Conservation (phyloP, 257 asterid species). For the Penstemon davidsonii region DNA sequence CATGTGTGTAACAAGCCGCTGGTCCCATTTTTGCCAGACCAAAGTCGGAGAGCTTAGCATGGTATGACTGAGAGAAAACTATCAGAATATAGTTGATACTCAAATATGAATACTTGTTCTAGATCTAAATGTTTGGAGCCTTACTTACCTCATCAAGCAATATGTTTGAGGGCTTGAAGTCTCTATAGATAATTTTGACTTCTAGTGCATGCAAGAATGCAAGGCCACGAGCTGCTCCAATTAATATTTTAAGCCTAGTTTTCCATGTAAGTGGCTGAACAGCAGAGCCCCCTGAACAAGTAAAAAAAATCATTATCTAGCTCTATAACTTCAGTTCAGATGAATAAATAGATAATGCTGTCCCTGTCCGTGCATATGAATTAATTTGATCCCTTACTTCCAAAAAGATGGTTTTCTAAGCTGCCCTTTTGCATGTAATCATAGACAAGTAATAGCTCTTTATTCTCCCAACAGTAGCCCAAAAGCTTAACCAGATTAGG, state of each 20-base stretch:
- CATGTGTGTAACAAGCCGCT: slow-evolving; percentile 50
- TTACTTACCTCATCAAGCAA: slow-evolving; percentile 51
- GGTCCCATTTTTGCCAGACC: slow-evolving; percentile 61
- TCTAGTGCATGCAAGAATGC: slow-evolving; percentile 53
- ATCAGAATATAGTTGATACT: not conserved
- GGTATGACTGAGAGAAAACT: slow-evolving; percentile 35
- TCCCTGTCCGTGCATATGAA: not conserved
- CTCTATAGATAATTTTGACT: slow-evolving; percentile 47
- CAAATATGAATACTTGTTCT: too few relatives aligned
- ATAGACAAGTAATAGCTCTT: slow-evolving; percentile 76
- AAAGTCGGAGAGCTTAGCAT: slow-evolving; percentile 58
- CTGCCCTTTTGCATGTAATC: slow-evolving; percentile 95
- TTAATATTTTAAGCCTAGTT: slow-evolving; percentile 47
- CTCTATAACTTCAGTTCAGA: not conserved
- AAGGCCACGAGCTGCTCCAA: slow-evolving; percentile 54
- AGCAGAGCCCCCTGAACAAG: slow-evolving; percentile 45
- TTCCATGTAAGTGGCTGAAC: slow-evolving; percentile 58
- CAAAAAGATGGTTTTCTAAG: slow-evolving; percentile 93
- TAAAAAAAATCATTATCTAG: not conserved
- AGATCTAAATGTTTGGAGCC: not conserved
- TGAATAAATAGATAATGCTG: not conserved
- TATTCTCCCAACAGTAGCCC: slow-evolving; percentile 84
- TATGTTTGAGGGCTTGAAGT: slow-evolving; percentile 60
- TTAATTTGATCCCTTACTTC: slow-evolving; percentile 51
- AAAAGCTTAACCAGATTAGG: slow-evolving; percentile 79